Evolutionary conservation across 2,329 filamentous ascomycete species (phyloP).

Genomic region (Aspergillus phoenicis): DNA sequence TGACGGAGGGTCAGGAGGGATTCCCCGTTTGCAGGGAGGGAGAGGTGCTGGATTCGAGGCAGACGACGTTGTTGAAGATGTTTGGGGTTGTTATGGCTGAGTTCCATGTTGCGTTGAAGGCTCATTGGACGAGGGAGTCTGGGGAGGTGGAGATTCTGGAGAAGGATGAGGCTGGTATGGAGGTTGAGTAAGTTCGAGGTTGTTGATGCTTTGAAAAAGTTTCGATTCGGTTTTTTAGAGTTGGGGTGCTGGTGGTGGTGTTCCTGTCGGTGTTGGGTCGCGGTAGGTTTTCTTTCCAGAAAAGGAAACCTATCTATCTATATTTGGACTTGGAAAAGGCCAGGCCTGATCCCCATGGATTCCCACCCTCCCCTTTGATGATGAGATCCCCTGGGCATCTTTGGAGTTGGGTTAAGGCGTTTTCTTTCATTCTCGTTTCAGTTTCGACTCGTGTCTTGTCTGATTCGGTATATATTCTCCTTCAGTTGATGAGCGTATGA

Average conservation of each 20-base stretch:
- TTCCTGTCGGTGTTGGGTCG: background rate
- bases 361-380: constrained; percentile 16
- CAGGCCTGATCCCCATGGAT: constrained; percentile 7
- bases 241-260: background rate
- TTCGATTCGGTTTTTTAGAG: background rate
- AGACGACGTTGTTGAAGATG: constrained; percentile 90
- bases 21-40: constrained; percentile 85
- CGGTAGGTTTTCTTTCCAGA: background rate
- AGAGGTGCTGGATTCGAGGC: constrained; percentile 81
- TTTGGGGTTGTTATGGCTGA: constrained; percentile 90
- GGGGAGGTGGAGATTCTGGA: constrained; percentile 46
- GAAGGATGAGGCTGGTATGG: constrained; percentile 43
- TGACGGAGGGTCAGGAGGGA: constrained; percentile 48
- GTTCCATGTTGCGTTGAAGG: constrained; percentile 79
- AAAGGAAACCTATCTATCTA: background rate
- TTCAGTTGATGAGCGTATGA: constrained; percentile 36
- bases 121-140: constrained; percentile 55
- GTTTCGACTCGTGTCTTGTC: constrained; percentile 22
- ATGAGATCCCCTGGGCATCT: constrained; percentile 38
- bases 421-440: constrained; percentile 24
- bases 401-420: constrained; percentile 42
- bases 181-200: constrained; percentile 36
- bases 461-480: constrained; percentile 21
- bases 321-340: background rate
- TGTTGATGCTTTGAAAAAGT: constrained; percentile 11